Conservation (phyloP, 73 alveolate species). For the Paramecium primaurelia region DNA sequence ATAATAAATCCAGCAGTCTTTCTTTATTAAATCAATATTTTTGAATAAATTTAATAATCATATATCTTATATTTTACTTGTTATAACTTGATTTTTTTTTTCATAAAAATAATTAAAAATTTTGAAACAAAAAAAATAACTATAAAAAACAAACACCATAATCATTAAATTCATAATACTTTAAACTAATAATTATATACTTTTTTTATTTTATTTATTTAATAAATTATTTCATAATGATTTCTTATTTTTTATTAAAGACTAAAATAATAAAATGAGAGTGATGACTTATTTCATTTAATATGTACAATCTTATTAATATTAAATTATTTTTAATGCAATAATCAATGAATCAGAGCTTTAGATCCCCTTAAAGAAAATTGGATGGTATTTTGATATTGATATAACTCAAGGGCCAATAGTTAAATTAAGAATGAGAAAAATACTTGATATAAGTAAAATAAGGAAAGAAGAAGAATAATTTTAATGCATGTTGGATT, state of each 20-base stretch:
- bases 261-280: neutral
- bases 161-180: neutral
- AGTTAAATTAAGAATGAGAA: neutral
- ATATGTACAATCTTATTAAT: neutral
- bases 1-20: too few species aligned
- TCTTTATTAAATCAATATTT: too few species aligned
- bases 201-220: neutral
- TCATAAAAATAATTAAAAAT: too few species aligned
- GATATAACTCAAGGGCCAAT: neutral
- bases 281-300: neutral
- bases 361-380: neutral
- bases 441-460: neutral
- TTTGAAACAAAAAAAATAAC: too few species aligned
- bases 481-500: neutral
- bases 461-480: slow-evolving; percentile 16
- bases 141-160: too few species aligned
- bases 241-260: too few species aligned
- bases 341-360: neutral
- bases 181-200: too few species aligned
- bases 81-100: too few species aligned
- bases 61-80: too few species aligned
- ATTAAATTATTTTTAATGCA: neutral
- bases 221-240: neutral
- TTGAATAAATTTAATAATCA: too few species aligned
- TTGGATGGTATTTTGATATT: neutral